These are phyloP conservation scores for Clarireedia sp. DNA, from an alignment of 2,329 filamentous ascomycete genomes.

Conservation along the genomic window DNA sequence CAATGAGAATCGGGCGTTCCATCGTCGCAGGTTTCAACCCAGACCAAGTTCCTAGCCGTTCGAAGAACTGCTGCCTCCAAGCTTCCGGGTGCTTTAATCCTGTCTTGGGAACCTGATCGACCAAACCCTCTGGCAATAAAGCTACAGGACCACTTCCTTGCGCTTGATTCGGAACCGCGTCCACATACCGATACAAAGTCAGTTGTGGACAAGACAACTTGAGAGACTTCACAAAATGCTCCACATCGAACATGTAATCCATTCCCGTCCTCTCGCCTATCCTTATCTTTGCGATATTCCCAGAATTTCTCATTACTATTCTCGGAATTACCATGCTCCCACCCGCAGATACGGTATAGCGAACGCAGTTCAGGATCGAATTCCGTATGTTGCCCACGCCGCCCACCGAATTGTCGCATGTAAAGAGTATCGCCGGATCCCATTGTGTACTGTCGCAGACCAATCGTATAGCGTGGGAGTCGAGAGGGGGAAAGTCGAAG, in stretches of 20 bases:
- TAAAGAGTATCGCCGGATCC: constrained; percentile 21
- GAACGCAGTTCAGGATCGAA: constrained; percentile 25
- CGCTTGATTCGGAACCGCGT: background rate
- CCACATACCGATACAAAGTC: constrained; percentile 12
- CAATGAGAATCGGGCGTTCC: constrained; percentile 12
- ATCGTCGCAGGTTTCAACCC: background rate
- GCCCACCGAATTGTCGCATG: constrained; percentile 21
- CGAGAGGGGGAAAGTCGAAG: constrained; percentile 20
- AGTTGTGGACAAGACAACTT: constrained; percentile 19
- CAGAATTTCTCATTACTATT: constrained; percentile 36
- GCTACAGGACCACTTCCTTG: background rate
- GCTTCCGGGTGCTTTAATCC: background rate
- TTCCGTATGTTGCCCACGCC: constrained; percentile 27
- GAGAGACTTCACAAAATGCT: constrained; percentile 20
- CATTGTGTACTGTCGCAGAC: constrained; percentile 21
- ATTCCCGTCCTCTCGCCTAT: constrained; percentile 13
- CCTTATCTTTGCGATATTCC: constrained; percentile 8
- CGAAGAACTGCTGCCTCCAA: background rate
- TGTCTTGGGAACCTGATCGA: background rate
- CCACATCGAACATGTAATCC: constrained; percentile 22
- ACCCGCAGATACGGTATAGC: constrained; percentile 26
- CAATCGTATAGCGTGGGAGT: constrained; percentile 15
- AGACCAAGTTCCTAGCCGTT: background rate
- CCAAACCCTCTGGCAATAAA: background rate
- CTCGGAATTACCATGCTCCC: constrained; percentile 53